Evolutionary conservation across 257 asterid genomes (phyloP).

Genomic region (Hygrophila difformis): DNA sequence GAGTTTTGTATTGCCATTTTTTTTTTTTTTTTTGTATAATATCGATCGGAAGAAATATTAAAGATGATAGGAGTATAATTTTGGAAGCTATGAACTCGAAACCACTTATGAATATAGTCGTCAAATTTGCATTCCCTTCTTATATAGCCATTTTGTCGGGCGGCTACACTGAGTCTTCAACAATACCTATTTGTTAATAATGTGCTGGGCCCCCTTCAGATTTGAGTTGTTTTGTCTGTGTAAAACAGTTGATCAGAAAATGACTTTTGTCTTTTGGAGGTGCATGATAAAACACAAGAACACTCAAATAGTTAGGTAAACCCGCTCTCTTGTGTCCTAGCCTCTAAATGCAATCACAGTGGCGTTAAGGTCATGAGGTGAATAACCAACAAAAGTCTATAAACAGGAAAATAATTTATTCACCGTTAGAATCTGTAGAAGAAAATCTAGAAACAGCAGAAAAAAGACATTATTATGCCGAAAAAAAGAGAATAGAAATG

Average conservation of each 20-base stretch:
- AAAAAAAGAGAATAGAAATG: neutral
- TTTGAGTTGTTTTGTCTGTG: neutral
- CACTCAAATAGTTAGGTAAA: slow-evolving; percentile 23
- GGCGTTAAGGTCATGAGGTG: slow-evolving; percentile 72
- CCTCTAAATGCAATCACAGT: slow-evolving; percentile 86
- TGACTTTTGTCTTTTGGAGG: slow-evolving; percentile 10
- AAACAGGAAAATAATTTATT: slow-evolving; percentile 11
- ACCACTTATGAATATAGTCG: no score
- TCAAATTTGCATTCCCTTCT: no score
- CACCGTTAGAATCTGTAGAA: slow-evolving; percentile 7
- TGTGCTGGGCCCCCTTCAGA: neutral
- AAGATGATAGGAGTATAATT: no score
- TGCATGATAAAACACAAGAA: slow-evolving; percentile 14
- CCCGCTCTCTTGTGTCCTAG: slow-evolving; percentile 93
- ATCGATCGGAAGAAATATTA: no score
- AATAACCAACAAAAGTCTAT: slow-evolving; percentile 92
- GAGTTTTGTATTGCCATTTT: no score
- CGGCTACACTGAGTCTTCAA: no score
- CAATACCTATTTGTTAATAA: neutral
- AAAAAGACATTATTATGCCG: neutral
- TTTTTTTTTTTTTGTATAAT: no score
- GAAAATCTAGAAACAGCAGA: slow-evolving; percentile 7
- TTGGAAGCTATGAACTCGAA: no score
- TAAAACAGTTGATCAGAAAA: slow-evolving; percentile 10
- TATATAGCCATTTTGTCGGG: no score